These are phyloP conservation scores for Diutina neorugosa DNA, from an alignment of 1,139 yeast species.

Conservation along the genomic window DNA sequence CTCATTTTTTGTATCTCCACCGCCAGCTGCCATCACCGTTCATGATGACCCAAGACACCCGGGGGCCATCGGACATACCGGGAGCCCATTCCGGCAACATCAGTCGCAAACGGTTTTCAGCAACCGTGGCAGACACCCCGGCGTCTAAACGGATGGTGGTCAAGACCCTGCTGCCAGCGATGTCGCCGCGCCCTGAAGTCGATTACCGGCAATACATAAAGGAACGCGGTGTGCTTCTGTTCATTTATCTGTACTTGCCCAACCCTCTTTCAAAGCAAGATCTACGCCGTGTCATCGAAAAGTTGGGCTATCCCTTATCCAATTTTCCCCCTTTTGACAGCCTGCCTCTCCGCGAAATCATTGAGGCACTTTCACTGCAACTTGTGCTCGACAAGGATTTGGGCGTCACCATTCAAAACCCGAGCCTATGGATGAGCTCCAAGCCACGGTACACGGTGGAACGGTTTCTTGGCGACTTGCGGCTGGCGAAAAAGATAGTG, in stretches of 20 bases:
- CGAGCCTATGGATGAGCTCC: not conserved
- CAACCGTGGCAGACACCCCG: not conserved
- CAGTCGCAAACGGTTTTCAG: not conserved
- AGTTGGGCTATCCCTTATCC: not conserved
- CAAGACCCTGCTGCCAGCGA: not conserved
- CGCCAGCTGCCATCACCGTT: not conserved
- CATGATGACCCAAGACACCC: not conserved
- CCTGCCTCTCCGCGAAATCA: conserved; percentile 3
- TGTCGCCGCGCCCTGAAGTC: not conserved
- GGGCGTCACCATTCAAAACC: conserved; percentile 23
- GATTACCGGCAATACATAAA: not conserved
- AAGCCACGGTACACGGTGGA: conserved; percentile 33
- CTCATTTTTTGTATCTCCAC: not conserved
- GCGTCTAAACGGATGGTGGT: not conserved
- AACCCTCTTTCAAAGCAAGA: not conserved
- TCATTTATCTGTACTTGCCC: not conserved
- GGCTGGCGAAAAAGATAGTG: conserved; percentile 46
- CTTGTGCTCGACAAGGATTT: conserved; percentile 36
- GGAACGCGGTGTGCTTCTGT: not conserved
- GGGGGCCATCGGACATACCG: not conserved
- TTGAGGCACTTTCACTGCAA: not conserved
- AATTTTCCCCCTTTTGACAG: not conserved
- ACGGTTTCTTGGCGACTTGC: conserved; percentile 41
- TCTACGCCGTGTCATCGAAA: not conserved
- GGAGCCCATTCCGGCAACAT: not conserved